Evolutionary conservation across 2,329 filamentous ascomycete species (phyloP).

Genomic region (Fusarium clavum): DNA sequence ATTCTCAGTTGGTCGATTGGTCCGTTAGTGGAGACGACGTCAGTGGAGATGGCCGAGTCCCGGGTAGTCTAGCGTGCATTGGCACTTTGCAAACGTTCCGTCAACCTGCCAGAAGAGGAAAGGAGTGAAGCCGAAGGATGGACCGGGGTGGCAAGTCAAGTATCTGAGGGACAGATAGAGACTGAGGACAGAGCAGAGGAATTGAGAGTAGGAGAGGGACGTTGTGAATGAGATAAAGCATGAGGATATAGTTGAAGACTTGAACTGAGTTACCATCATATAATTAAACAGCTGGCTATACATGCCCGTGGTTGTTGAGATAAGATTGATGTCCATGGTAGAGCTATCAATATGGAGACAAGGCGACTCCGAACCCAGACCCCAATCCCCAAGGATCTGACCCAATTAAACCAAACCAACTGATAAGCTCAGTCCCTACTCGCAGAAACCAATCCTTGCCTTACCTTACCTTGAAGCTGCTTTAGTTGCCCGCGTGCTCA

Average conservation of each 20-base stretch:
- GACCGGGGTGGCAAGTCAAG: conserved; percentile 27
- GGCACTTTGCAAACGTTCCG: conserved; percentile 42
- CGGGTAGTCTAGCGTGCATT: conserved; percentile 22
- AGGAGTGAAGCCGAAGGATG: conserved; percentile 37
- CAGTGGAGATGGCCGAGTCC: conserved; percentile 23
- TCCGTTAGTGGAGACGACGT: conserved; percentile 34
- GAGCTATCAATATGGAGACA: neutral
- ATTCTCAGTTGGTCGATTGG: conserved; percentile 5
- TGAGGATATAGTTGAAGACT: too few species aligned
- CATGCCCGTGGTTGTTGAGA: too few species aligned
- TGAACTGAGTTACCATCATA: too few species aligned
- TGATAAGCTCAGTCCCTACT: conserved; percentile 22
- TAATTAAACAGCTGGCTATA: too few species aligned
- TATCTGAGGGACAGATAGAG: neutral
- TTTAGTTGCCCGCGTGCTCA: conserved; percentile 11
- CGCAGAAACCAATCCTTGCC: neutral
- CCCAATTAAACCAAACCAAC: conserved; percentile 16
- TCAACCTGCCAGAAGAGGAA: conserved; percentile 46
- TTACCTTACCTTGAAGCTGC: neutral
- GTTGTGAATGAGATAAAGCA: too few species aligned
- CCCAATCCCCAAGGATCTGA: neutral
- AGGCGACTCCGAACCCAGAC: conserved; percentile 12
- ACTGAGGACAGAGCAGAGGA: neutral
- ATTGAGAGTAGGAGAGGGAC: neutral
- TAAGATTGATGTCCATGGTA: too few species aligned